Evolutionary conservation across 352 stramenopile genomes (phyloP), one percentile per base, ranked within the genome.

Genomic region (Chrysophaeum taylorii): DNA sequence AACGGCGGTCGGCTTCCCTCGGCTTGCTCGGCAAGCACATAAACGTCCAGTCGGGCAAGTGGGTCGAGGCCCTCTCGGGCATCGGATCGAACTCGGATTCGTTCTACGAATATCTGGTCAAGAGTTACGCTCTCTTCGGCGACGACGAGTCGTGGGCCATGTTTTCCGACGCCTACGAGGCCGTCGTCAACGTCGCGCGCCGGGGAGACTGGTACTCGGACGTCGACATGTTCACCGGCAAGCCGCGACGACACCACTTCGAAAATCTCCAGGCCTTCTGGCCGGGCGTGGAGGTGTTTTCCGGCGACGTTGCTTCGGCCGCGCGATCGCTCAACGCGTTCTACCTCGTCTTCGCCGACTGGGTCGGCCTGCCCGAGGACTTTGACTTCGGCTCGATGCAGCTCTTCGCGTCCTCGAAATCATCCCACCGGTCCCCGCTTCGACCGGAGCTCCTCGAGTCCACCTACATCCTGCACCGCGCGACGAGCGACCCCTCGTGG

Each of bases 81-180:
- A 92, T 96, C 61, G 90, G 91, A 37, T 87, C 87, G 0, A 96
- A 96, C 29, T 85, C 94, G 0, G 94, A 99, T 79, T 97, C 89
- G 53, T 98, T 95, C 76, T 97, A 96, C 71, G 95, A 99, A 79
- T 98, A 98, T 76, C 73, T 97, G 39, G 75, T 97, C n/a, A 99
- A 98, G 77, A 92, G 94, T 71, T 89, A 97, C 73, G 79, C 97
- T 39, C 77, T 98, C n/a, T 96, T 95, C 75, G 89, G 89, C 27
- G 89, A 97, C 67, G 72, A 86, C 23, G 80, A 84, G 87, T 93
- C 86, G 81, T 97, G 77, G 82, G 83, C 60, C 15, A 96, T 97
- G 89, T 96, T 81, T 38, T 33, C 63, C 27, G 64, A 62, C 12
- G 70, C 79, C 9, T 89, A 90, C 69, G 48, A 69, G 23, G 81